These are phyloP conservation scores for Incumbomyces delicatus DNA, from an alignment of 2,329 filamentous ascomycete species.

Conservation along the genomic window DNA sequence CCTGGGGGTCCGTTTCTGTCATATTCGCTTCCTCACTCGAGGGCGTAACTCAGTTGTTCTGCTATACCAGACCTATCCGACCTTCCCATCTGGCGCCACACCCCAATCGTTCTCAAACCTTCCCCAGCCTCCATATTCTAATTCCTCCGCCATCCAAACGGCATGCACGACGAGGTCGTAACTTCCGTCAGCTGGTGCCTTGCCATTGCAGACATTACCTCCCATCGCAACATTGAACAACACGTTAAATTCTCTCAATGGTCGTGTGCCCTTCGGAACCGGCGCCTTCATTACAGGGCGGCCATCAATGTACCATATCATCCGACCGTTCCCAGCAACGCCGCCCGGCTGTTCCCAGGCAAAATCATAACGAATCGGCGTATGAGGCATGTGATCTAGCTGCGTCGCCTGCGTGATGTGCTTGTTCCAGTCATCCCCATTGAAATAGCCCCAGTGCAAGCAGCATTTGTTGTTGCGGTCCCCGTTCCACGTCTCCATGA, in stretches of 20 bases:
- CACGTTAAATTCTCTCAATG: slow-evolving; percentile 17
- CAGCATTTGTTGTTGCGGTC: slow-evolving; percentile 18
- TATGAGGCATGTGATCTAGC: slow-evolving; percentile 13
- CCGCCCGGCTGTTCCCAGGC: slow-evolving; percentile 16
- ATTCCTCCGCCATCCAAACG: slow-evolving; percentile 15
- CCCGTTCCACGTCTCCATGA: slow-evolving; percentile 21
- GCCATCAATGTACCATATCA: slow-evolving; percentile 21
- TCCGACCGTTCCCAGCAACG: slow-evolving; percentile 5
- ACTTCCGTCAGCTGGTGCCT: slow-evolving; percentile 14
- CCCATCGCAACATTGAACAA: slow-evolving; percentile 21
- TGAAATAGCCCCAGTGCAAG: slow-evolving; percentile 21
- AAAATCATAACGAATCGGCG: slow-evolving; percentile 19
- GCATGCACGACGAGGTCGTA: slow-evolving; percentile 21
- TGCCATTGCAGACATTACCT: slow-evolving; percentile 20
- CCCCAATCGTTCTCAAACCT: slow-evolving; percentile 18
- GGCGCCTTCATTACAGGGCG: slow-evolving; percentile 19
- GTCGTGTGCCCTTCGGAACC: slow-evolving; percentile 15
- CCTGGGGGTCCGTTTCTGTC: too few species aligned
- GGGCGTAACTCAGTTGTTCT: too few species aligned
- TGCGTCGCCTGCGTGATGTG: slow-evolving; percentile 17
- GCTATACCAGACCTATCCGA: slow-evolving; percentile 2
- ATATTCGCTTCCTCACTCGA: too few species aligned
- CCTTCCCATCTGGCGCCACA: slow-evolving; percentile 13
- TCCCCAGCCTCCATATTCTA: slow-evolving; percentile 17
- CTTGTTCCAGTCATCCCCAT: slow-evolving; percentile 17